These are phyloP conservation scores for Prunus mume DNA, from an alignment of 306 rosid genomes.

Conservation along the genomic window DNA sequence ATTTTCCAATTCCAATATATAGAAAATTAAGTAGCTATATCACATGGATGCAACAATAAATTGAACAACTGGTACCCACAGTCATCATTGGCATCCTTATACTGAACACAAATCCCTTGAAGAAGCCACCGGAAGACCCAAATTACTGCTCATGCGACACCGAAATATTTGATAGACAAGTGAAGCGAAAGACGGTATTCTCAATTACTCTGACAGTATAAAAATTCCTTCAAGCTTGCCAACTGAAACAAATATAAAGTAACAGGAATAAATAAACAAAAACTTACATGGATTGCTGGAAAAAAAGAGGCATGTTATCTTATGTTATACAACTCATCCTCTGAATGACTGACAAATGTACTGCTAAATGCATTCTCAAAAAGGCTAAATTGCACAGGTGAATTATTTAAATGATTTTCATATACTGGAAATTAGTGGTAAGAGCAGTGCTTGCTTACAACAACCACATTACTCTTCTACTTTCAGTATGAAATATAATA, in stretches of 20 bases:
- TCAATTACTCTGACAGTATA: constrained; percentile 16
- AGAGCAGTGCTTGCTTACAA: background rate
- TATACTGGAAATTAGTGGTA: background rate
- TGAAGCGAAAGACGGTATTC: constrained; percentile 17
- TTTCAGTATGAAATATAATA: background rate
- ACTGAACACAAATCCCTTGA: constrained; percentile 18
- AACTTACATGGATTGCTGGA: constrained; percentile 12
- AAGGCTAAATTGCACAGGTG: background rate
- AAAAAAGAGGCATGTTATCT: background rate
- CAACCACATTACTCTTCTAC: background rate
- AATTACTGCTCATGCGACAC: constrained; percentile 19
- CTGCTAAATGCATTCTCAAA: too few relatives aligned
- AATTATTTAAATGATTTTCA: constrained; percentile 5
- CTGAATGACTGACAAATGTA: background rate
- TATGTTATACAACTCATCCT: background rate
- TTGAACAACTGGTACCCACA: constrained; percentile 16
- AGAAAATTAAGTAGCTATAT: constrained; percentile 5
- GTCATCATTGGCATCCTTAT: constrained; percentile 23
- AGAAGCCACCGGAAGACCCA: constrained; percentile 36
- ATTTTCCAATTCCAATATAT: background rate
- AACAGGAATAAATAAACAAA: constrained; percentile 7
- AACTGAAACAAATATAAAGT: background rate
- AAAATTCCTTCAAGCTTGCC: background rate
- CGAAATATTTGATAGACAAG: constrained; percentile 16
- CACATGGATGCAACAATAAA: background rate